Evolutionary conservation across 2,329 filamentous ascomycete species (phyloP), one percentile per base, ranked within the genome.

Genomic region (Fusarium brachygibbosum): DNA sequence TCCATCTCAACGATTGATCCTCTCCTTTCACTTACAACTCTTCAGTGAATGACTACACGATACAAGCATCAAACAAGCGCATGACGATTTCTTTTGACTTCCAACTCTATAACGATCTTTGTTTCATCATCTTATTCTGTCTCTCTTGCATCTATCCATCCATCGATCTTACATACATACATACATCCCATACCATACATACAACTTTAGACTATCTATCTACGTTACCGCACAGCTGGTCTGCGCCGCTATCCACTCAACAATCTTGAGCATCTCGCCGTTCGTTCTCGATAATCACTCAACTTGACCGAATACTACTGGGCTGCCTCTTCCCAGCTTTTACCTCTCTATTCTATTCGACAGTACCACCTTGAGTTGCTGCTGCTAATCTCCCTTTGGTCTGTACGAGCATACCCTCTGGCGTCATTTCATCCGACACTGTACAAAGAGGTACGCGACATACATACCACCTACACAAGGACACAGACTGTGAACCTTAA

Each of bases 151-250:
- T 41, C 50, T n/a, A 44, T 42, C 17, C 28, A 60, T 62, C 56
- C 53, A 38, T 58, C 42, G 48, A 38, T 63, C 37, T 60, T 55
- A 60, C 28, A 60, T 58, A 50, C 34, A 13, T 59, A 46, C 44
- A 46, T n/a, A n/a, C n/a, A n/a, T n/a, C n/a, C n/a, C n/a, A n/a
- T 46, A 23, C 34, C 46, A 49, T 38, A 50, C 48, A 50, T 50
- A 50, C 59, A 60, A 60, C 48, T 42, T 72, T 72, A 72, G 66
- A 72, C 59, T 46, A 54, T 32, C 46, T 50, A n/a, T n/a, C n/a
- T n/a, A n/a, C n/a, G n/a, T n/a, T n/a, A 32, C 67, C 62, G 71
- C 70, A 71, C 70, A 75, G 73, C 73, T 75, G 73, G 73, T 56
- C 73, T 75, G 63, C 73, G 73, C 73, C 73, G 70, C 73, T 69